Conservation (phyloP, 352 stramenopile genomes). For the Pythium rishiriense region DNA sequence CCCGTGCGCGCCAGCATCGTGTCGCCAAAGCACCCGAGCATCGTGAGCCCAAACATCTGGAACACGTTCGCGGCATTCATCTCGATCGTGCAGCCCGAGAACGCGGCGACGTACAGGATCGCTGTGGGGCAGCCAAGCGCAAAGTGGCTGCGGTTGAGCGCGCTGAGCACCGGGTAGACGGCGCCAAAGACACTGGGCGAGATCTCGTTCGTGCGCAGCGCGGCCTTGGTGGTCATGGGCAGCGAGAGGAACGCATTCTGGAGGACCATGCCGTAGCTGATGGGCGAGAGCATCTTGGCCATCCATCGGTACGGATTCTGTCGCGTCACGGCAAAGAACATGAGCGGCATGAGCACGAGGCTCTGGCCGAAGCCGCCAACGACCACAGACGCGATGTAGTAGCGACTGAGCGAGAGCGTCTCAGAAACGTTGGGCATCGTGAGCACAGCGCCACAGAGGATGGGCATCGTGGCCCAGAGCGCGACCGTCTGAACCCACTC, state of each 20-base stretch:
- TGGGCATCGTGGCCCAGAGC: conserved; percentile 46
- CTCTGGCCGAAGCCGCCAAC: conserved; percentile 37
- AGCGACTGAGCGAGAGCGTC: conserved; percentile 40
- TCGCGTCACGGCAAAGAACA: conserved; percentile 54
- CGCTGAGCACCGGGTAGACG: conserved; percentile 57
- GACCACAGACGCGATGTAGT: conserved; percentile 39
- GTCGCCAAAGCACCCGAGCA: conserved; percentile 50
- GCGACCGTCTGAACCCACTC: conserved; percentile 59
- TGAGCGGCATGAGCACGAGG: conserved; percentile 42
- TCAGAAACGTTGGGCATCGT: conserved; percentile 33
- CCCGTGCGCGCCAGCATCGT: conserved; percentile 39
- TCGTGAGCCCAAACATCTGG: conserved; percentile 47
- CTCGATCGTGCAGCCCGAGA: conserved; percentile 46
- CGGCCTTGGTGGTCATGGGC: conserved; percentile 55
- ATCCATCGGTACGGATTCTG: conserved; percentile 63
- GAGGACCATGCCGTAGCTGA: conserved; percentile 52
- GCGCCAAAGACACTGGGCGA: conserved; percentile 51
- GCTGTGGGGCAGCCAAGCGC: conserved; percentile 44
- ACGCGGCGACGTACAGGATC: conserved; percentile 51
- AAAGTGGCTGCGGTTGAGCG: conserved; percentile 53
- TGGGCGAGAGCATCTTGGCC: conserved; percentile 37
- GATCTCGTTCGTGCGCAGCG: conserved; percentile 50
- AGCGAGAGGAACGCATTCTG: conserved; percentile 50
- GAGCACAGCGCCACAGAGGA: conserved; percentile 49
- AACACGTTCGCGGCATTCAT: conserved; percentile 34